These are phyloP conservation scores for Candida multigemmis DNA, from an alignment of 805 yeast species.

Conservation along the genomic window DNA sequence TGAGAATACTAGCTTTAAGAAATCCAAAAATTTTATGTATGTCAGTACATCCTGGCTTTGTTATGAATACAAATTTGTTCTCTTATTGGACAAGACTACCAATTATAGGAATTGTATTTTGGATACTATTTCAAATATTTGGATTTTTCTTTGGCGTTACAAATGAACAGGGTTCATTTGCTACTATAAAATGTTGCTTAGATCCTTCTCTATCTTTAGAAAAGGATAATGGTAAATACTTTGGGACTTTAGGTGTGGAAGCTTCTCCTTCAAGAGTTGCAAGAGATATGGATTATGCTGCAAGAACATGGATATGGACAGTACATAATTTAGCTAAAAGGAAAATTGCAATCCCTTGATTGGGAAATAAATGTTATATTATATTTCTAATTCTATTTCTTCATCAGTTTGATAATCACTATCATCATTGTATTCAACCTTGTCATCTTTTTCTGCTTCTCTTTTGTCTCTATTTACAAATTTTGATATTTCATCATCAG, in stretches of 20 bases:
- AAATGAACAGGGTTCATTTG: slow-evolving; percentile 23
- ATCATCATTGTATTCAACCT: slow-evolving; percentile 9
- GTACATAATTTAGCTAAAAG: slow-evolving; percentile 10
- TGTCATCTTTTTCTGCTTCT: no score
- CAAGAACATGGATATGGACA: slow-evolving; percentile 21
- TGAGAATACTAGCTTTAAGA: slow-evolving; percentile 14
- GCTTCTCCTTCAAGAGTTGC: slow-evolving; percentile 15
- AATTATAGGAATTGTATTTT: slow-evolving; percentile 53
- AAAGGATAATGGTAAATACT: slow-evolving; percentile 19
- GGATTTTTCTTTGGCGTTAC: slow-evolving; percentile 16
- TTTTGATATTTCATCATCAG: slow-evolving; percentile 1
- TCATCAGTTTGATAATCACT: slow-evolving; percentile 8
- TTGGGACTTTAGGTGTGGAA: slow-evolving; percentile 21
- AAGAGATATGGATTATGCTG: slow-evolving; percentile 9
- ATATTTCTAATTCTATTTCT: no score
- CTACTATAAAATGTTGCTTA: slow-evolving; percentile 24
- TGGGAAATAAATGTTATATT: no score
- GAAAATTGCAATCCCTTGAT: no score
- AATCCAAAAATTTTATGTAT: slow-evolving; percentile 21
- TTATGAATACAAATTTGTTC: slow-evolving; percentile 5
- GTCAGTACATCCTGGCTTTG: slow-evolving; percentile 32
- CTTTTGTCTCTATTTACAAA: background rate
- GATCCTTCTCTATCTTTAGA: slow-evolving; percentile 13
- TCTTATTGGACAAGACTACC: slow-evolving; percentile 1
- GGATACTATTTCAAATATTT: slow-evolving; percentile 15